A percentile compares a stretch with the other conserved stretches of the same genome.
Conservation (phyloP, 768 basidiomycete species). For the Trametes gibbosa region DNA sequence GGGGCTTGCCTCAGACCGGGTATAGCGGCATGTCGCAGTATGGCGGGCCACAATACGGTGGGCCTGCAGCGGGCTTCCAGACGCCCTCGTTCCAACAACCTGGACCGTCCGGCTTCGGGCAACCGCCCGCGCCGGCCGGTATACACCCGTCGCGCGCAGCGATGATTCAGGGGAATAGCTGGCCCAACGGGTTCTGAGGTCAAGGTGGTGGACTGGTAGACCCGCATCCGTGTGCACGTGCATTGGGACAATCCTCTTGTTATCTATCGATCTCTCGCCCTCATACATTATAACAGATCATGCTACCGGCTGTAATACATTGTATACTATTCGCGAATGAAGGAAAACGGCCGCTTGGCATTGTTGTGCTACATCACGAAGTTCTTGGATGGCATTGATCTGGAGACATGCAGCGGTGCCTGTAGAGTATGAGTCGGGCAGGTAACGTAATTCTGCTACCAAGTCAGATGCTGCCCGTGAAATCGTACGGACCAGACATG, state of each 20-base stretch:
- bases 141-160: constrained; percentile 69
- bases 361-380: not conserved
- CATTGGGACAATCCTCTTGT: constrained; percentile 20
- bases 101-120: constrained; percentile 39
- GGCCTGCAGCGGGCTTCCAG: constrained; percentile 24
- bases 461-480: too few relatives aligned
- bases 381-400: too few relatives aligned
- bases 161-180: constrained; percentile 51
- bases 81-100: constrained; percentile 46
- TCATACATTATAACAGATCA: constrained; percentile 12
- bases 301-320: constrained; percentile 18
- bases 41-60: constrained; percentile 31
- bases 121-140: constrained; percentile 46
- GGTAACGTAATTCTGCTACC: too few relatives aligned
- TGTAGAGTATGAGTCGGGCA: too few relatives aligned
- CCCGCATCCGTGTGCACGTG: constrained; percentile 14
- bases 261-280: not conserved
- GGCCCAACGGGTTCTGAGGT: constrained; percentile 20
- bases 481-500: too few relatives aligned
- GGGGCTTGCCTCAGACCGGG: constrained; percentile 38
- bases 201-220: not conserved
- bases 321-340: constrained; percentile 13
- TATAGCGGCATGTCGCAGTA: constrained; percentile 28
- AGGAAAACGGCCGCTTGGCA: not conserved
- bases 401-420: not conserved